A percentile compares a stretch with the other conserved stretches of the same genome.
Conservation (phyloP, 225 moss, liverwort and hornwort genomes). For the Rhytidiadelphus loreus region DNA sequence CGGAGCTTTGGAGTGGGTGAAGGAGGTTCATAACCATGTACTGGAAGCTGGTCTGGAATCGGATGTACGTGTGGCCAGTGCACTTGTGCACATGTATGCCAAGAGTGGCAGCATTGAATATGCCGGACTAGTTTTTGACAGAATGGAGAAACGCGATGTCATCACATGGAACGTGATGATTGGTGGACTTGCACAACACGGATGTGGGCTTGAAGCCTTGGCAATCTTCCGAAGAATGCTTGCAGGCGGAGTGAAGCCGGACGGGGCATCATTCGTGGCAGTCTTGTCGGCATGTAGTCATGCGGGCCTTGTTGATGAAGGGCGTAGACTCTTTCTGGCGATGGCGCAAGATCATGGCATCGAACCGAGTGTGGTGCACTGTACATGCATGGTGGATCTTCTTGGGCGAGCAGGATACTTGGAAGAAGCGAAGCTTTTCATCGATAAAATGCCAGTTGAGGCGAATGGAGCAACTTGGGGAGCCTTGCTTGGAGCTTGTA, state of each 20-base stretch:
- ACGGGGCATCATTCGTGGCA: neutral
- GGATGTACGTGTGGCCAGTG: neutral
- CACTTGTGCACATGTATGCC: constrained; percentile 3
- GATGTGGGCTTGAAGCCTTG: neutral
- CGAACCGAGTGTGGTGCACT: neutral
- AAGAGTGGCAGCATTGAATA: neutral
- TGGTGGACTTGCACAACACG: neutral
- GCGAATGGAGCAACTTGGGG: neutral
- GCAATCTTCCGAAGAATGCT: neutral
- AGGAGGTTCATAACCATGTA: neutral
- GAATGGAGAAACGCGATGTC: neutral
- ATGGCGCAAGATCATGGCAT: neutral
- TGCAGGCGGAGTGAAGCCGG: neutral
- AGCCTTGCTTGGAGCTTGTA: neutral
- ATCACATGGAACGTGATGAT: neutral
- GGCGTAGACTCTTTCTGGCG: neutral
- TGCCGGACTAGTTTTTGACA: neutral
- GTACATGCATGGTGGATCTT: neutral
- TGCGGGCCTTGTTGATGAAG: neutral
- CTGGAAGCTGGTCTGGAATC: neutral
- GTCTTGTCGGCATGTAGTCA: neutral
- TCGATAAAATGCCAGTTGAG: neutral
- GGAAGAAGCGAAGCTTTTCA: neutral
- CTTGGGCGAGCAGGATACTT: neutral
- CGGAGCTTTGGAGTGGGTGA: neutral